Conservation (phyloP, 2,329 filamentous ascomycete genomes). For the Dendrostoma leiphaemia region DNA sequence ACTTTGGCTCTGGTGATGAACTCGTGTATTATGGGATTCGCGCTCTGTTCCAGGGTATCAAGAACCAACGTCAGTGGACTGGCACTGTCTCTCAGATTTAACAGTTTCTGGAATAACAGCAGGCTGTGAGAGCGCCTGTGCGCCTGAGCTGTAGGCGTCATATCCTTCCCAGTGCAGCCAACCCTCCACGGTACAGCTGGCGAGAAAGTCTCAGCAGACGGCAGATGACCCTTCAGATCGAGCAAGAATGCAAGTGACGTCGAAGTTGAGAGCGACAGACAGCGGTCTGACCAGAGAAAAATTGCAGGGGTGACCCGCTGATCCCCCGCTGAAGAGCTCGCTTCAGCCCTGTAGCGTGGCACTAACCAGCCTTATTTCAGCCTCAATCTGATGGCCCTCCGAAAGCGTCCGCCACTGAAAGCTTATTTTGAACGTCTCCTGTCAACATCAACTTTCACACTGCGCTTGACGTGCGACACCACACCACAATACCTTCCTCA, state of each 20-base stretch:
- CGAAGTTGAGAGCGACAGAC: background rate
- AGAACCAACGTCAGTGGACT: slow-evolving; percentile 86
- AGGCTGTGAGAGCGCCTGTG: slow-evolving; percentile 25
- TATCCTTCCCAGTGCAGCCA: background rate
- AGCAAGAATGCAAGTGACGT: background rate
- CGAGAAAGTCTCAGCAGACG: background rate
- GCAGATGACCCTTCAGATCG: no score
- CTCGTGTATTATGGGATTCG: slow-evolving; percentile 66
- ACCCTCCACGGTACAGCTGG: no score
- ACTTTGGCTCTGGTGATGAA: slow-evolving; percentile 76
- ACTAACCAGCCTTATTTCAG: slow-evolving; percentile 7
- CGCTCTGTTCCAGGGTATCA: slow-evolving; percentile 82
- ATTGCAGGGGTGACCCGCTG: background rate
- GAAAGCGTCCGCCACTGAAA: background rate
- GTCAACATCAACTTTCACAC: background rate
- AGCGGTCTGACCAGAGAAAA: background rate
- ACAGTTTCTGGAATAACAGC: slow-evolving; percentile 27
- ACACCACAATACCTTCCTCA: background rate
- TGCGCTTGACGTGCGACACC: background rate
- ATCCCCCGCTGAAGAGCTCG: background rate
- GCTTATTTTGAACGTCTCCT: background rate
- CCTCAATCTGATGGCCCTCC: slow-evolving; percentile 5
- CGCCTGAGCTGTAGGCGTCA: slow-evolving; percentile 24
- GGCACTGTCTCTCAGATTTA: slow-evolving; percentile 67
- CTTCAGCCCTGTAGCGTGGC: slow-evolving; percentile 3